Conservation (phyloP, 129 eudicot species). For the Cynara cardunculus region DNA sequence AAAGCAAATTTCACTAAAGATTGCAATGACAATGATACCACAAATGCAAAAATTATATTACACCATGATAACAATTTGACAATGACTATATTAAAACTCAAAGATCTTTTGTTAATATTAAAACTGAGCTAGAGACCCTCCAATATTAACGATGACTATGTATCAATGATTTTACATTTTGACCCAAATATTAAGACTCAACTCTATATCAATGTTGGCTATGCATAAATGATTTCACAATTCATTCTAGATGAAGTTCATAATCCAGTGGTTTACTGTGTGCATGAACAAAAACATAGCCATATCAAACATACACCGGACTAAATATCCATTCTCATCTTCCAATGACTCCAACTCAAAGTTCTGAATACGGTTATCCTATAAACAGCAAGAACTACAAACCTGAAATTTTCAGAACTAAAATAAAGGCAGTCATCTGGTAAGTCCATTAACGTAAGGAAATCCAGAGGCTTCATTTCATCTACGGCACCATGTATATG, state of each 20-base stretch:
- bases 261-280: too few species aligned
- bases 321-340: not conserved
- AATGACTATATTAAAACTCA: not conserved
- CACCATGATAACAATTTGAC: not conserved
- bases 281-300: too few species aligned
- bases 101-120: too few species aligned
- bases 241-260: too few species aligned
- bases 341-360: not conserved
- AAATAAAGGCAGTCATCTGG: conserved; percentile 74
- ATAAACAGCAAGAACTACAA: conserved; percentile 6
- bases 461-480: conserved; percentile 62
- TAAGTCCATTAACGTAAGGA: conserved; percentile 58
- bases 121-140: too few species aligned
- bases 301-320: too few species aligned
- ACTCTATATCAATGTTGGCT: too few species aligned
- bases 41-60: not conserved
- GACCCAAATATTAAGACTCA: too few species aligned
- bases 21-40: not conserved
- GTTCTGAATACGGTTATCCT: not conserved
- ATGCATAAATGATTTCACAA: too few species aligned
- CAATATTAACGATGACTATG: too few species aligned
- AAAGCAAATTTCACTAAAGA: not conserved
- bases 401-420: conserved; percentile 71
- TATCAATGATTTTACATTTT: too few species aligned
- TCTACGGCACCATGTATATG: conserved; percentile 40